Conservation (phyloP, 2,329 filamentous ascomycete species). For the Coleophoma crateriformis region DNA sequence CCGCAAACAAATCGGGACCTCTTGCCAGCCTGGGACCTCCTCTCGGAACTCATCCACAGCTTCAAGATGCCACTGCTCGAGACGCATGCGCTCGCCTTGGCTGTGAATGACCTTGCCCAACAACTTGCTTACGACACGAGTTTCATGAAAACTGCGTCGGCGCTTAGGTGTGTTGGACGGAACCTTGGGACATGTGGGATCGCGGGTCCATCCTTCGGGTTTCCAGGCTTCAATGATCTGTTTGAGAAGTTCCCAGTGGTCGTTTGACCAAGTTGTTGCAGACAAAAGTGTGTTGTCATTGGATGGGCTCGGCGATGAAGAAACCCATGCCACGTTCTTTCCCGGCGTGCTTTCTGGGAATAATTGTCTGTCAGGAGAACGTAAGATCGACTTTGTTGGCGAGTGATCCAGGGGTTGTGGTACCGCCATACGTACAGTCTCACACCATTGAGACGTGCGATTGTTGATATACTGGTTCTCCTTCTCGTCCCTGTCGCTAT, state of each 20-base stretch:
- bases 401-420: constrained; percentile 9
- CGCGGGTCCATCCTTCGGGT: constrained; percentile 10
- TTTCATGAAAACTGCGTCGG: constrained; percentile 4
- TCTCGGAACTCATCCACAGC: constrained; percentile 26
- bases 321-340: constrained; percentile 25
- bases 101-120: constrained; percentile 19
- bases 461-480: constrained; percentile 9
- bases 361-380: constrained; percentile 20
- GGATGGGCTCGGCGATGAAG: constrained; percentile 21
- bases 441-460: constrained; percentile 19
- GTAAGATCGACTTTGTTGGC: constrained; percentile 25
- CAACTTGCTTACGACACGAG: constrained; percentile 23
- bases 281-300: constrained; percentile 14
- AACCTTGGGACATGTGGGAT: background rate
- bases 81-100: constrained; percentile 15
- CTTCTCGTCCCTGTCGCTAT: constrained; percentile 9
- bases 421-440: constrained; percentile 7
- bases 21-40: constrained; percentile 25
- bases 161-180: background rate
- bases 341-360: constrained; percentile 4
- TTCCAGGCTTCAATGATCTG: constrained; percentile 21
- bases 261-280: constrained; percentile 20
- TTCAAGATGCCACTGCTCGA: constrained; percentile 28
- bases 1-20: constrained; percentile 23
- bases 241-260: constrained; percentile 25